Evolutionary conservation across 345 rosid genomes (phyloP).

Genomic region (Brassica carinata): DNA sequence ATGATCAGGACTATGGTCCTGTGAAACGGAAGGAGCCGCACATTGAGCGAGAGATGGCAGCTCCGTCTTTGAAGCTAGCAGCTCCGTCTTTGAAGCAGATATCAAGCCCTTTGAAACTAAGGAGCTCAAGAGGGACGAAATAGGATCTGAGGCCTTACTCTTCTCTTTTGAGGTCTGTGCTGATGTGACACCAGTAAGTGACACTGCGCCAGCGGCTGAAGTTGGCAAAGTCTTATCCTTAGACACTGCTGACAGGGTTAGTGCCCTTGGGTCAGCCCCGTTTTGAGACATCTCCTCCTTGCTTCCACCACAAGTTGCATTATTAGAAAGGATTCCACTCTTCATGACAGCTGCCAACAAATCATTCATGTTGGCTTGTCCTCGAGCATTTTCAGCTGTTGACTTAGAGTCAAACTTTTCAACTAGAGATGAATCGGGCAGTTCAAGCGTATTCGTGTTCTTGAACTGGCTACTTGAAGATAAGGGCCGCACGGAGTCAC

Average conservation of each 20-base stretch:
- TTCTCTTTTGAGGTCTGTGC: conserved; percentile 46
- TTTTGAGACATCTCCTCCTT: conserved; percentile 38
- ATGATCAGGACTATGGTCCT: conserved; percentile 45
- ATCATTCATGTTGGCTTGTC: conserved; percentile 59
- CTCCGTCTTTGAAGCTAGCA: conserved; percentile 59
- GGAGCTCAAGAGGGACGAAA: conserved; percentile 82
- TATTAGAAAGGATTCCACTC: conserved; percentile 64
- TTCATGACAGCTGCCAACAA: conserved; percentile 75
- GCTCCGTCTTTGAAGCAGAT: conserved; percentile 65
- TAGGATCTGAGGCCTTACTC: conserved; percentile 58
- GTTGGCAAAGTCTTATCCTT: conserved; percentile 36
- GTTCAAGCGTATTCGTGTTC: conserved; percentile 38
- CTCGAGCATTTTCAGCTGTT: conserved; percentile 40
- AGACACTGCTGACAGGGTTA: conserved; percentile 38
- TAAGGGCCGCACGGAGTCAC: conserved; percentile 35
- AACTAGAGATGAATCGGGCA: conserved; percentile 45
- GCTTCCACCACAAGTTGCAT: conserved; percentile 38
- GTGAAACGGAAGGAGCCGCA: conserved; percentile 40
- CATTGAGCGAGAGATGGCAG: conserved; percentile 41
- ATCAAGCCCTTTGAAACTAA: conserved; percentile 92
- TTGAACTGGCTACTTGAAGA: conserved; percentile 42
- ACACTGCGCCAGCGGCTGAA: conserved; percentile 41
- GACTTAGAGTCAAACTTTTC: conserved; percentile 45
- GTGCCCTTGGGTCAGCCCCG: conserved; percentile 41
- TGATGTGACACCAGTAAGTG: conserved; percentile 42